Base-by-base conservation (phyloP, 2,329 filamentous ascomycete species). In the Zymoseptoria crescenta region DNA sequence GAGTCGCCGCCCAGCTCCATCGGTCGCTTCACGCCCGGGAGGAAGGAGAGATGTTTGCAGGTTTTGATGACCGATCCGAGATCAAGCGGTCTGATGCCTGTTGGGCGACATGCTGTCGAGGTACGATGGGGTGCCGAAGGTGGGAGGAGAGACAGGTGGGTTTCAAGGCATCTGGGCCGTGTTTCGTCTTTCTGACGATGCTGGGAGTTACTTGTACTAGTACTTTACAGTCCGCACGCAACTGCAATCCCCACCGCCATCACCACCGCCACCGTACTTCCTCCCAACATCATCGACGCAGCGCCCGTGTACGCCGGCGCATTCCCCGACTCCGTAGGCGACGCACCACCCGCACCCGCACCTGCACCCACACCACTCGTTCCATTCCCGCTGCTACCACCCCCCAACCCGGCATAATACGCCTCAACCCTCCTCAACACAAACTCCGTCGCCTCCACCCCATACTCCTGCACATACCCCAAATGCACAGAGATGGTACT, bases 381-480 rank as follows among this genome's bases (percentile, higher is more conserved):
- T 16, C 20, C 27, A 48, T 24, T 24, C 7, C 19, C 9, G 7
- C 19, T n/a, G 49, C 19, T 24, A 20, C 49, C 49, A 27, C 49
- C 24, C 10, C 49, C 24, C 10, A 8, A 13, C 8, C 49, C 13
- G 10, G 19, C 50, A 21, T 57, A 57, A 5, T 49, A 62, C 10
- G 52, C 58, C 53, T 59, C 27, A 19, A 65, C 56, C 58, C 62
- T 58, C n/a, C 53, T 19, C 19, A 59, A 50, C 4, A 64, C 58
- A 29, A 64, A 65, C 16, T 61, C 52, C 35, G 30, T 51, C 19
- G 63, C 63, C 8, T 58, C 52, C 13, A 13, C 20, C 10, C 63
- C 63, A 45, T 62, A 64, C 51, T 62, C 62, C 45, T 56, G 9
- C 52, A 61, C 59, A 49, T 65, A 65, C 2, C 55, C 55, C 53